Base-by-base conservation (phyloP, 352 stramenopile genomes). In the Globisporangium alternatum region DNA sequence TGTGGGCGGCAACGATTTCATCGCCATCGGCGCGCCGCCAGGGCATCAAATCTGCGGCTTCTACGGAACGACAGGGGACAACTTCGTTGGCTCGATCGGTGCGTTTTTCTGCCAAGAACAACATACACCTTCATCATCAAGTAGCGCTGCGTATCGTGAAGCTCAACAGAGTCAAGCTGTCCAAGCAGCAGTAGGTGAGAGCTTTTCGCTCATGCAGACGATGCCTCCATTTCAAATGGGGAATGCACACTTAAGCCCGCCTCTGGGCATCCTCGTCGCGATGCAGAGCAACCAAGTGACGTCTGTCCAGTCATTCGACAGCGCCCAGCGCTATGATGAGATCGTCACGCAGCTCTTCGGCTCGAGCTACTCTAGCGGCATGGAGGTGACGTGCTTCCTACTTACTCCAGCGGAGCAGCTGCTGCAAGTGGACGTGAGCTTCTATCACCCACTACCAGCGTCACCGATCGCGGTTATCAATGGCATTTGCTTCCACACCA, bases 401-500 rank as follows among this genome's bases (percentile, higher is more conserved):
- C 47, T 87, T 19, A 43, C 45, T 19, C 35, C 64, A 17, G 61
- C 67, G 9, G 79, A 88, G 66, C 66, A 64, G 13, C 28, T 88
- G 5, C n/a, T 81, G 5, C 81, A 90, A 49, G 72, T 89, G 28
- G 77, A 88, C 35, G 69, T 67, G 21, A 85, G 72, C 44, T 41
- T 41, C 35, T 64, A 78, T 22, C 66, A 62, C 19, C 30, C 41
- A 2, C 6, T 43, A 4, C 39, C 39, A 25, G 17, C 28, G 28
- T 56, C 56, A 4, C 43, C 68, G 12, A 37, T 22, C 17, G 52
- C 51, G 28, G 31, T 69, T 19, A 68, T 90, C 37, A 69, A 82
- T n/a, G 81, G 81, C 0, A 28, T 90, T 30, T 90, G 81, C 56
- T 78, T 90, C 58, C 79, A 90, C 66, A 88, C 81, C 1, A 80